A percentile compares a stretch with the other conserved stretches of the same genome.
phyloP scores from a whole-genome alignment of 345 rosid genomes.

The Sisymbrium altissimum region DNA sequence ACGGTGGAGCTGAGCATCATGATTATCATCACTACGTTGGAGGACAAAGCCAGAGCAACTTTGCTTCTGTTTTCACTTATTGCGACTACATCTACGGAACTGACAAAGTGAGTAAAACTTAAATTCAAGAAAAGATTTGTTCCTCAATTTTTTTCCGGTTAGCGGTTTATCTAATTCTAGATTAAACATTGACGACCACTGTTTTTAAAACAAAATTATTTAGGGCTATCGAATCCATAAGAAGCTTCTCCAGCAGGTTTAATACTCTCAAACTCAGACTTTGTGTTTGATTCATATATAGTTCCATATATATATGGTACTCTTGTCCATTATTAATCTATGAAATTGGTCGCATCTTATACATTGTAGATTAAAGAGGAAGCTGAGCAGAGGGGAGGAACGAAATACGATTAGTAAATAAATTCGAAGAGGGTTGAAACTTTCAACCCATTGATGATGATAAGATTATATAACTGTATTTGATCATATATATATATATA shows the following conservation, averaged over 20 bases:
- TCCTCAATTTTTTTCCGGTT: neutral
- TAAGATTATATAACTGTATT: neutral
- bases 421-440: neutral
- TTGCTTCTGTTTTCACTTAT: slow-evolving; percentile 84
- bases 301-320: neutral
- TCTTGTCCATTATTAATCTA: neutral
- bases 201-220: neutral
- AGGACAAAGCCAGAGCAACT: slow-evolving; percentile 84
- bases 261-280: neutral
- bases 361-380: slow-evolving; percentile 5
- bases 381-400: slow-evolving; percentile 6
- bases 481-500: neutral
- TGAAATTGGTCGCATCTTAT: neutral
- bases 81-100: slow-evolving; percentile 85
- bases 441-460: neutral
- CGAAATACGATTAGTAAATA: slow-evolving; percentile 1
- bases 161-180: neutral
- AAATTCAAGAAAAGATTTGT: too few species aligned
- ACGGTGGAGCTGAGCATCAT: slow-evolving; percentile 86
- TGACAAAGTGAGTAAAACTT: slow-evolving; percentile 77
- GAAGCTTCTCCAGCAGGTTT: slow-evolving; percentile 28
- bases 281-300: neutral
- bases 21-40: slow-evolving; percentile 91
- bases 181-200: neutral
- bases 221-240: slow-evolving; percentile 32